These are phyloP conservation scores for Aspergillus quadricinctus DNA, from an alignment of 2,329 filamentous ascomycete genomes.

Conservation along the genomic window DNA sequence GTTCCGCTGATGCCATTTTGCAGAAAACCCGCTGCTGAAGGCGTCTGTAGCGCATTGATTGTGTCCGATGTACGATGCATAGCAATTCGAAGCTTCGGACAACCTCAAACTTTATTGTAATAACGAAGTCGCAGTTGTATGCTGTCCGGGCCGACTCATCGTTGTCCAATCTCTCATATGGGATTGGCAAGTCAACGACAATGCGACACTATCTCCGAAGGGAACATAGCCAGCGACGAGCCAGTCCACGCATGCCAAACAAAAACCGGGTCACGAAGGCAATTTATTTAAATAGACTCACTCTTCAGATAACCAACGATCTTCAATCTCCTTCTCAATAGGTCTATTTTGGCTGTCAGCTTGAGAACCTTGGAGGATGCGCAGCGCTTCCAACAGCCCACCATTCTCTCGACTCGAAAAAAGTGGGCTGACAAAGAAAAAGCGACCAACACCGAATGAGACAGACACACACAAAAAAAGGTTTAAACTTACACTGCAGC, in stretches of 20 bases:
- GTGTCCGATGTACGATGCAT: background rate
- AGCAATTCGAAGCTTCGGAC: background rate
- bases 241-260: background rate
- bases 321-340: constrained; percentile 22
- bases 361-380: constrained; percentile 29
- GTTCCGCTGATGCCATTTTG: background rate
- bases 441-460: constrained; percentile 9
- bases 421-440: constrained; percentile 22
- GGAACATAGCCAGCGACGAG: background rate
- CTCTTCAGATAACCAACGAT: constrained; percentile 22
- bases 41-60: background rate
- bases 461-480: constrained; percentile 7
- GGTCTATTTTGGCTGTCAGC: constrained; percentile 17
- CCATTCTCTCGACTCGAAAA: constrained; percentile 18
- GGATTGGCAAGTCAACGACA: background rate
- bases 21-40: background rate
- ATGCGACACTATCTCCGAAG: background rate
- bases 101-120: background rate
- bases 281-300: constrained; percentile 20
- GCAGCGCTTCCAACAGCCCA: constrained; percentile 26
- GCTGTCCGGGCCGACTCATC: background rate
- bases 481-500: constrained; percentile 12
- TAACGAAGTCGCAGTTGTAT: background rate
- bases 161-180: background rate
- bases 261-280: background rate